Evolutionary conservation across 208 protist genomes (phyloP).

Genomic region (Acanthamoeba healyi): DNA sequence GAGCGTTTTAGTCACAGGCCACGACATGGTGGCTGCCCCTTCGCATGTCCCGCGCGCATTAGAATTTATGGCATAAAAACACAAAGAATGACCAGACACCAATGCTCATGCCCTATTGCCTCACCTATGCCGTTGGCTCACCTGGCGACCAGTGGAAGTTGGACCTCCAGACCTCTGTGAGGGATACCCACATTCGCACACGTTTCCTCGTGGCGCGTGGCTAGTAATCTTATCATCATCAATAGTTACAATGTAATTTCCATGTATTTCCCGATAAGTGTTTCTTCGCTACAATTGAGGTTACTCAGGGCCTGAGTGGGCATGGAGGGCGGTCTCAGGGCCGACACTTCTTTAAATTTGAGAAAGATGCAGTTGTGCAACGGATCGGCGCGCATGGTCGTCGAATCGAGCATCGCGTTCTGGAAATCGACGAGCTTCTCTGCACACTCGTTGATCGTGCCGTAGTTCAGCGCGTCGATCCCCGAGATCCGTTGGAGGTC

Average conservation of each 20-base stretch:
- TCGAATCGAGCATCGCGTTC: neutral
- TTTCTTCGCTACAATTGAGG: neutral
- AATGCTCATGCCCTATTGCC: neutral
- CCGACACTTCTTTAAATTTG: neutral
- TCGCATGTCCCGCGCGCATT: neutral
- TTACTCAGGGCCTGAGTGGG: neutral
- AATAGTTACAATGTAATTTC: neutral
- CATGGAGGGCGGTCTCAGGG: neutral
- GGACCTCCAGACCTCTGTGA: neutral
- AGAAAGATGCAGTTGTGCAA: neutral
- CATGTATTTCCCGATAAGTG: neutral
- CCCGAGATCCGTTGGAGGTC: neutral
- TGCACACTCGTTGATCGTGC: neutral
- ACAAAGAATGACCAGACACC: neutral
- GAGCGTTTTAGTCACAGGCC: neutral
- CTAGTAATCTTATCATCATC: neutral
- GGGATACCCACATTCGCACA: neutral
- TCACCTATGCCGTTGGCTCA: neutral
- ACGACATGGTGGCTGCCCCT: neutral
- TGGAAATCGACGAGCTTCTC: constrained; percentile 11
- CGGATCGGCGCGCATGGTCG: neutral
- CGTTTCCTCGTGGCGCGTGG: neutral
- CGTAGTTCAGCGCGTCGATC: neutral
- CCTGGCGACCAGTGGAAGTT: neutral
- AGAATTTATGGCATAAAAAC: constrained; percentile 23